Evolutionary conservation across 805 yeast species (phyloP), one percentile per base, ranked within the genome.

Genomic region (Blastobotrys mokoenaii): DNA sequence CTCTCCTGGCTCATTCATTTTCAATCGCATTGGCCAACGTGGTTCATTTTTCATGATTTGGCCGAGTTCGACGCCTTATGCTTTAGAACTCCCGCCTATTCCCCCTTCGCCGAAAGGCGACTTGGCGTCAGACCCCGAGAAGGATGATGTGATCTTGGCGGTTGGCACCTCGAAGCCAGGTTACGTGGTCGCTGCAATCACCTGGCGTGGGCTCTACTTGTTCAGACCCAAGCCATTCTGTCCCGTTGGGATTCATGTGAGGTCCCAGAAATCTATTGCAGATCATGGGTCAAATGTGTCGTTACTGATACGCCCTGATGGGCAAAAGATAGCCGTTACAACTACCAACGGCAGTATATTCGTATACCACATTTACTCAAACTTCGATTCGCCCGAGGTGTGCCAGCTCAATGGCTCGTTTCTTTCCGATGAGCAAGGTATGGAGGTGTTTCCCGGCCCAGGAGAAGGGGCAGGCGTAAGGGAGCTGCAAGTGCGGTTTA

Each of bases 221-320:
- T 70, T 60, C 55, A 67, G 71, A 46, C 62, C 65, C 17, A 53
- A 61, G 48, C 73, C 76, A 2, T 61, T 70, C 40, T 61, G 73
- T 11, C 77, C 80, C 1, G 60, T 77, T 3, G 70, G 74, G 8
- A 67, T 68, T 2, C 77, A 76, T 51, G 60, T 65, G 5, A 59
- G 84, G 45, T 61, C 73, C 0, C 53, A 55, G 17, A 63, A 65
- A 16, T 73, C 80, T 2, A 47, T 78, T 12, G 61, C 65, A 20
- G 61, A 61, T 16, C 72, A 71, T 60, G 84, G 84, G 1, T 46
- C 52, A 7, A 78, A 79, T 56, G 39, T 53, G 20, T 54, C 61
- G 18, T 55, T 76, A 7, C 55, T 57, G 35, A 58, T 71, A 31
- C 63, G 73, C 1, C 70, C 72, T 29, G 68, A 72, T 27, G 76